Base-by-base conservation (phyloP, 768 basidiomycete genomes). In the Hericium alpestre region DNA sequence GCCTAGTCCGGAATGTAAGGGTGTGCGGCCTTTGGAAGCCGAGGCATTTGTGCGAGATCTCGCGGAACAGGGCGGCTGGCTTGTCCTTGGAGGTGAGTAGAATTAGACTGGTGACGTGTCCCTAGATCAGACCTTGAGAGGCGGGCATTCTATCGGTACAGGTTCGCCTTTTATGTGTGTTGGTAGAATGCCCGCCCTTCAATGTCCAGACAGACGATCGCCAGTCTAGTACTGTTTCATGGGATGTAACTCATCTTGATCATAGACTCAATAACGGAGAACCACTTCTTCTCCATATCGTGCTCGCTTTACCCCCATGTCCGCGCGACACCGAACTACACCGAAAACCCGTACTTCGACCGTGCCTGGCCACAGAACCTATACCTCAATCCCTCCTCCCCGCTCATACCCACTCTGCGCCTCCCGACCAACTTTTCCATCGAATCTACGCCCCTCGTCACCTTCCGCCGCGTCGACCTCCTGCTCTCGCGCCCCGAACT, bases 231-330 rank as follows among this genome's bases (percentile, higher is more conserved):
- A 4, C 25, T 10, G 32, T 32, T 10, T 32, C 9, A 32, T 32
- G 6, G 9, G 32, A 32, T 32, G 32, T 10, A 32, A 32, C 32
- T 32, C 8, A 32, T 10, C 8, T 0, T 32, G 32, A 32, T 32
- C 9, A 38, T 59, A 82, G 84, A 87, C 63, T 86, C 84, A 0
- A 80, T 86, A 16, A 80, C 81, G 1, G 85, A 87, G 65, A 82
- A 81, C 60, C 84, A 87, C 65, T 87, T 87, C 72, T 87, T 86
- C 67, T 86, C 85, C 5, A 65, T 86, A 0, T 86, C 84, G 0
- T 87, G 85, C 63, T 62, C 78, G 43, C 73, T 87, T 3, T 80
- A 79, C 66, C 83, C 84, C 0, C 82, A 86, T 63, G 84, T 86
- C 39, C 74, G 74, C 38, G 84, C 84, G 1, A 82, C 79, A 2